These are phyloP conservation scores for Microcyclosporella mali DNA, from an alignment of 2,329 filamentous ascomycete species.

Conservation along the genomic window DNA sequence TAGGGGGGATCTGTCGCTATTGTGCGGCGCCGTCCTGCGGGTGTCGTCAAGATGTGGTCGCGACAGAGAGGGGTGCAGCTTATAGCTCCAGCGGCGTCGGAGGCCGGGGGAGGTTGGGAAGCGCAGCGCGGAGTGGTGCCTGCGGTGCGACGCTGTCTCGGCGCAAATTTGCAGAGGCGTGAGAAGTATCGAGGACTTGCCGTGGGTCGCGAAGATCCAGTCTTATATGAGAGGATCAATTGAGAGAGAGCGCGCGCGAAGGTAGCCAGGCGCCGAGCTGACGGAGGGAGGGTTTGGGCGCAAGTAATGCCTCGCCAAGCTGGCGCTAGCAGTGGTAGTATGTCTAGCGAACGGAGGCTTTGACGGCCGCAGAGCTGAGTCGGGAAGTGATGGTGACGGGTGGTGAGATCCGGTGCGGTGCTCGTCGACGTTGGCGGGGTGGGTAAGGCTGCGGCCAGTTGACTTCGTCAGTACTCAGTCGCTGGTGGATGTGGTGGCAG, in stretches of 20 bases:
- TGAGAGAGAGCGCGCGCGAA: not conserved
- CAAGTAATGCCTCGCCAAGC: not conserved
- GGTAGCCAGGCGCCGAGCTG: not conserved
- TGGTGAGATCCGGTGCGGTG: no score
- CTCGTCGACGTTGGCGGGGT: no score
- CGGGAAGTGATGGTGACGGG: not conserved
- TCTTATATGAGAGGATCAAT: no score
- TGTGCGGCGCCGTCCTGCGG: not conserved
- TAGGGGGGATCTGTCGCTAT: not conserved
- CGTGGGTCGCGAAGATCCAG: no score
- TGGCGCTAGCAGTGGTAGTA: no score
- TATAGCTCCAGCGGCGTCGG: no score
- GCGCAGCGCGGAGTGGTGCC: no score
- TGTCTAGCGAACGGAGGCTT: not conserved
- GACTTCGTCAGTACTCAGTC: not conserved
- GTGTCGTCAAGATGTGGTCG: not conserved
- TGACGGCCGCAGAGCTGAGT: slow-evolving; percentile 2
- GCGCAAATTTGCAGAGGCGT: no score
- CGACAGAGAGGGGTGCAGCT: slow-evolving; percentile 3
- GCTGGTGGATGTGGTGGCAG: not conserved
- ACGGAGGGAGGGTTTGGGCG: not conserved
- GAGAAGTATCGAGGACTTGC: no score
- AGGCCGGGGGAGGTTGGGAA: no score
- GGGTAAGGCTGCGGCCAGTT: no score
- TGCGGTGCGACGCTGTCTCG: no score